phyloP scores from a whole-genome alignment of 345 rosid genomes.

The Reutealis trisperma region DNA sequence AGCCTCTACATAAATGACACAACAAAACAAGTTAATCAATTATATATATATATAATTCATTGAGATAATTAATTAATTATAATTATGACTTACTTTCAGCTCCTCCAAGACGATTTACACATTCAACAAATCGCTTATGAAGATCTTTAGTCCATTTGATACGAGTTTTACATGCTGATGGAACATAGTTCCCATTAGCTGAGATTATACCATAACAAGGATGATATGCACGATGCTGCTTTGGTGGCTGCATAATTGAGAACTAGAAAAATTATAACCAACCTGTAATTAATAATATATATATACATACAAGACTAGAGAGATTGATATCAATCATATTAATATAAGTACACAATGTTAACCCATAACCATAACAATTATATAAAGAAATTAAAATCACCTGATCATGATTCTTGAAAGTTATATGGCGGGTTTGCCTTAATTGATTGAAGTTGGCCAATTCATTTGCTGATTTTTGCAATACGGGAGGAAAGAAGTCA shows the following conservation, averaged over 20 bases:
- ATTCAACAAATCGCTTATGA: constrained; percentile 36
- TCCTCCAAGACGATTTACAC: constrained; percentile 36
- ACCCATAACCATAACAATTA: background rate
- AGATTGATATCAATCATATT: background rate
- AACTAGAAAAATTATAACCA: constrained; percentile 6
- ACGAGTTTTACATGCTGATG: constrained; percentile 22
- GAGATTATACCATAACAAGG: background rate
- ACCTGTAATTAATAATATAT: background rate
- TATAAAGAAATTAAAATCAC: constrained; percentile 4
- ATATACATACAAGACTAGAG: no score
- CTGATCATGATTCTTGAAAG: constrained; percentile 11
- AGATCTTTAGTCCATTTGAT: constrained; percentile 41
- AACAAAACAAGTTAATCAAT: background rate
- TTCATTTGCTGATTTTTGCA: constrained; percentile 13
- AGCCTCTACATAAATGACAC: constrained; percentile 25
- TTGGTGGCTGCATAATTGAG: constrained; percentile 1
- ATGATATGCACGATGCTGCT: background rate
- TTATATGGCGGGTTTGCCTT: constrained; percentile 4
- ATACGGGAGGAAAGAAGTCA: background rate
- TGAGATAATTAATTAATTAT: background rate
- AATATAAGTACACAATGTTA: background rate
- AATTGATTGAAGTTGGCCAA: background rate
- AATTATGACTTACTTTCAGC: constrained; percentile 26
- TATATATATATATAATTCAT: no score
- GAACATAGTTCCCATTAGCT: background rate